Evolutionary conservation across 2,329 filamentous ascomycete species (phyloP), one percentile per base, ranked within the genome.

Genomic region (Botrytis cinerea): DNA sequence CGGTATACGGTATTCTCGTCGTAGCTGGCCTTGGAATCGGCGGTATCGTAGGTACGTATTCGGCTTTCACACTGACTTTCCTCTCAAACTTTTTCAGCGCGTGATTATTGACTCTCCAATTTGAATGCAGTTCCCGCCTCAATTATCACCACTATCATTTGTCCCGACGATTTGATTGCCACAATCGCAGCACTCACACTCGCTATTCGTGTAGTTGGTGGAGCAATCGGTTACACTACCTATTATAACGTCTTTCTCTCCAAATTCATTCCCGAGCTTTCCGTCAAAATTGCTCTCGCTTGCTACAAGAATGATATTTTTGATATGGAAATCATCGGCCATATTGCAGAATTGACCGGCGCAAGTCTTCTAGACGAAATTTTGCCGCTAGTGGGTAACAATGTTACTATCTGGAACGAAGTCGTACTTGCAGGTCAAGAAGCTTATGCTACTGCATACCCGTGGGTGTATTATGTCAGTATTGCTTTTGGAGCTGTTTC

Each of bases 91-190:
- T 18, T 16, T 40, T 40, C 22, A 4, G 35, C 7, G 6, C 25
- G n/a, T 38, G 35, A 28, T 16, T 68, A 54, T 35, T 68, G 18
- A 68, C 22, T n/a, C 8, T 25, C 4, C 8, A 25, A 22, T 54
- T 10, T 54, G 20, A 90, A 92, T 70, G 87, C 92, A 25, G 88
- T 93, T 8, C 91, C 90, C 0, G 87, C 88, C 1, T 89, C 88
- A 1, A 90, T 92, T 76, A 90, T 92, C 73, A 88, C 89, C 10
- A 90, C 89, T 16, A 92, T 92, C 77, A 89, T 92, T 76, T 92
- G 89, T 75, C 90, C 91, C 0, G 88, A 91, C 78, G 90, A 92
- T 72, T 84, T 92, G 9, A 92, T 93, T 75, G 91, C 89, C 12
- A 92, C 91, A 2, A 86, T 92, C 63, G 87, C 90, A 1, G 90